These are phyloP conservation scores for Chrysanthemum seticuspe DNA, from an alignment of 129 eudicot species.

Conservation along the genomic window DNA sequence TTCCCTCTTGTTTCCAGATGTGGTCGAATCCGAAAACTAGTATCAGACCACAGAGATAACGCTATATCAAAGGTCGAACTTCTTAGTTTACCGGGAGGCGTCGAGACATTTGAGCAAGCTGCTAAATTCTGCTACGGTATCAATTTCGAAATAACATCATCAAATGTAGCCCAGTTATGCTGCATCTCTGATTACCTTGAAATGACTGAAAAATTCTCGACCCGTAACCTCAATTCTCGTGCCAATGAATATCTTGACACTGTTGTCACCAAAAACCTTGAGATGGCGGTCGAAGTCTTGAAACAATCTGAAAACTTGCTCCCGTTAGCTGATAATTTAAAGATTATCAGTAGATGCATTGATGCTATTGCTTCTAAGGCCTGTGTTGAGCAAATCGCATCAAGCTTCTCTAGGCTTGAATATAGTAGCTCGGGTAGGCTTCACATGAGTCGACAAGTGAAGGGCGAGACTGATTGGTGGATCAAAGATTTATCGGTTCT, in stretches of 20 bases:
- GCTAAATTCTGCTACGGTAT: constrained; percentile 97
- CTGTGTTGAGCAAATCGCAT: constrained; percentile 89
- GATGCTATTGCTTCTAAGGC: constrained; percentile 97
- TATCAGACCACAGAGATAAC: constrained; percentile 69
- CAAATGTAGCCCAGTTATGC: constrained; percentile 78
- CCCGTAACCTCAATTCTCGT: constrained; percentile 71
- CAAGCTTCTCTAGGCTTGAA: constrained; percentile 86
- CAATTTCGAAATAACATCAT: constrained; percentile 85
- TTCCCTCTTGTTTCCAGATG: constrained; percentile 95
- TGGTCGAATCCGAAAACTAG: constrained; percentile 78
- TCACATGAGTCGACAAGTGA: constrained; percentile 73
- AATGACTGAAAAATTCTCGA: constrained; percentile 80
- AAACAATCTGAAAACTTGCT: constrained; percentile 81
- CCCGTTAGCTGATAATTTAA: constrained; percentile 86
- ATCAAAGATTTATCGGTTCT: constrained; percentile 83
- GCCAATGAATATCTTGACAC: constrained; percentile 78
- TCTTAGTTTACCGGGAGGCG: constrained; percentile 79
- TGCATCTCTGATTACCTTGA: constrained; percentile 94
- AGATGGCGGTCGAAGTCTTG: constrained; percentile 87
- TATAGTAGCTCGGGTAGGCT: constrained; percentile 95
- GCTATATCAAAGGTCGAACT: constrained; percentile 76
- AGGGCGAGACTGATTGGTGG: constrained; percentile 97
- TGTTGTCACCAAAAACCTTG: constrained; percentile 77
- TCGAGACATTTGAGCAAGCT: constrained; percentile 83
- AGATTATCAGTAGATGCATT: constrained; percentile 60